Base-by-base conservation (phyloP, 2,329 filamentous ascomycete genomes). In the Diaporthe citriasiana region DNA sequence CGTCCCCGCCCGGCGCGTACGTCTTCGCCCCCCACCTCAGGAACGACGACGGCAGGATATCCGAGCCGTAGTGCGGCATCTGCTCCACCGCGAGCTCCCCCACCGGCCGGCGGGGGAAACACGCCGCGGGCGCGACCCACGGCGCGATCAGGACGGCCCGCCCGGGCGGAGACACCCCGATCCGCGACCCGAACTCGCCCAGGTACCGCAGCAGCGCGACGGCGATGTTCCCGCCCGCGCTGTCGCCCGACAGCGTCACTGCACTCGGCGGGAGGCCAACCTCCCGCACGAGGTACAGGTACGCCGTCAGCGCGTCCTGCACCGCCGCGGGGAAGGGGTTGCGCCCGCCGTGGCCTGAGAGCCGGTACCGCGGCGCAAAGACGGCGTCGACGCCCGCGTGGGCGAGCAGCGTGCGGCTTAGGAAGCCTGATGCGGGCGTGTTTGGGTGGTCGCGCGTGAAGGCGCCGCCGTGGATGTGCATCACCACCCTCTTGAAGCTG, bases 391-490 rank as follows among this genome's bases (percentile, higher is more conserved):
- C 81, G 17, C 79, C 79, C 0, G 81, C 81, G 73, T 85, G 78
- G 45, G 30, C 30, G 25, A 35, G 19, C 15, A 75, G 66, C 7
- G 12, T 40, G 9, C 0, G 1, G 59, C 56, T 55, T 0, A 73
- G 57, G 73, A 53, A 75, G n/a, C 65, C 66, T 1, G 74, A 80
- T 82, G 0, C 83, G 82, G 75, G 73, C 7, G 79, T 81, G 27
- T 85, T 77, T 12, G 85, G 85, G 73, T 86, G 83, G 57, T 84
- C 85, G 25, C 84, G 78, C 0, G 87, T 83, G 76, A 83, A 89
- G 0, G 84, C 86, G 53, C 87, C 87, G 59, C 87, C 86, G 77
- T 88, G 87, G 71, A 87, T 80, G 74, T 88, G 87, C 8, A 88
- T 79, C 10, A 87, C 77, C 1, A 87, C 82, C 1, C 77, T 80